These are phyloP conservation scores for Phytophthora uliginosa DNA, from an alignment of 352 stramenopile species.

Conservation along the genomic window DNA sequence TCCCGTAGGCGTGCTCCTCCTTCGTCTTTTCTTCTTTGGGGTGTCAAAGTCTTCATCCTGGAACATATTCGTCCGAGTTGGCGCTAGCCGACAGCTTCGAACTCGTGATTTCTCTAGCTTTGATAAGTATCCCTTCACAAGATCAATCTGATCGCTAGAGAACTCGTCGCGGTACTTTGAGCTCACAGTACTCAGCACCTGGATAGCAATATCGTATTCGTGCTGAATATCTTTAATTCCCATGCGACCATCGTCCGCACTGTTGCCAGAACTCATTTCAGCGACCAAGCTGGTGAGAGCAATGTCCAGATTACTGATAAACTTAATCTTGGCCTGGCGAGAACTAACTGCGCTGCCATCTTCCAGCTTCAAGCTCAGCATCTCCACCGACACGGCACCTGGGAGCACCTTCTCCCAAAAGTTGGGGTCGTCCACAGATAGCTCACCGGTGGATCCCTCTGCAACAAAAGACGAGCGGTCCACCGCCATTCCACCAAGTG, in stretches of 20 bases:
- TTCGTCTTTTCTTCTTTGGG: constrained; percentile 56
- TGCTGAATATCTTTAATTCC: constrained; percentile 72
- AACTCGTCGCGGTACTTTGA: constrained; percentile 87
- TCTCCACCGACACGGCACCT: constrained; percentile 87
- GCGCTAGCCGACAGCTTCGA: constrained; percentile 72
- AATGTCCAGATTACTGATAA: constrained; percentile 90
- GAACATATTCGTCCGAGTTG: constrained; percentile 39
- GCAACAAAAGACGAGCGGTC: constrained; percentile 94
- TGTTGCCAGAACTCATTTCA: constrained; percentile 66
- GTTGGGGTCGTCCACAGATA: constrained; percentile 97
- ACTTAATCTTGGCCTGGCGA: constrained; percentile 89
- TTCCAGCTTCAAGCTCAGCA: constrained; percentile 90
- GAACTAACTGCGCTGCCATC: constrained; percentile 85
- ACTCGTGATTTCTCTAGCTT: constrained; percentile 89
- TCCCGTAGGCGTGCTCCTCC: constrained; percentile 45
- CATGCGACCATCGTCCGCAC: constrained; percentile 53
- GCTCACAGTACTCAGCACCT: constrained; percentile 81
- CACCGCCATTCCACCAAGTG: constrained; percentile 81
- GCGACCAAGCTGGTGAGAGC: constrained; percentile 74
- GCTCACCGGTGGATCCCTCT: constrained; percentile 89
- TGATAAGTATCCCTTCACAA: constrained; percentile 77
- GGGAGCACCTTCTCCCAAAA: constrained; percentile 97
- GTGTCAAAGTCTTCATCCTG: constrained; percentile 47
- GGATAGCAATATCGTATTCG: constrained; percentile 90
- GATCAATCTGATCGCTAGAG: constrained; percentile 82